Conservation (phyloP, 2,329 filamentous ascomycete genomes). For the Cladophialophora exuberans region DNA sequence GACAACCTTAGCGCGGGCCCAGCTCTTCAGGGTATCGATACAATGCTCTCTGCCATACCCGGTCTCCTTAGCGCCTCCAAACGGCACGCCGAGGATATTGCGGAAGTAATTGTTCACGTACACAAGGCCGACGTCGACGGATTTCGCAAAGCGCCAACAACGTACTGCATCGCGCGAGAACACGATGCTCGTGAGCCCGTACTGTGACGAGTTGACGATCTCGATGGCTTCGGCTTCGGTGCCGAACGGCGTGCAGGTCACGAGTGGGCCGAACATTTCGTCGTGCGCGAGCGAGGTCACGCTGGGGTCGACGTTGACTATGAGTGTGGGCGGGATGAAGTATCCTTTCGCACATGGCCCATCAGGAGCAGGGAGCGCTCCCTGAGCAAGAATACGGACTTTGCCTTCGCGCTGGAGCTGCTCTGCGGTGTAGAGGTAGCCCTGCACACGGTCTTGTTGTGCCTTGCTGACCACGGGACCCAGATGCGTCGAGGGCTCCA, state of each 20-base stretch:
- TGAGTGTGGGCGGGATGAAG: conserved; percentile 62
- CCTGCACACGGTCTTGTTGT: conserved; percentile 27
- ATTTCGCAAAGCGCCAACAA: conserved; percentile 47
- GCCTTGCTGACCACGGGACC: conserved; percentile 28
- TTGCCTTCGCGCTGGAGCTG: conserved; percentile 47
- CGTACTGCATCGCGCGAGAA: conserved; percentile 56
- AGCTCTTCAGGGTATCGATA: conserved; percentile 59
- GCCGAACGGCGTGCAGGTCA: conserved; percentile 65
- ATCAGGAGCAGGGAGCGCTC: conserved; percentile 8
- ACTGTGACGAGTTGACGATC: conserved; percentile 57
- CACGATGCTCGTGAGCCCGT: conserved; percentile 60
- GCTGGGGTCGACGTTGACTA: conserved; percentile 60
- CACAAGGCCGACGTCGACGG: conserved; percentile 60
- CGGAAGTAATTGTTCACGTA: conserved; percentile 59
- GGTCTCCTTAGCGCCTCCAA: conserved; percentile 77
- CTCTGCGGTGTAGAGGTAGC: conserved; percentile 43
- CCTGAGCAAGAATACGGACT: conserved; percentile 50
- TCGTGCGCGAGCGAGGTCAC: conserved; percentile 60
- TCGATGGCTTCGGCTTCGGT: conserved; percentile 62
- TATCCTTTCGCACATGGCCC: conserved; percentile 51
- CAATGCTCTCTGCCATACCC: conserved; percentile 75
- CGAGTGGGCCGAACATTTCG: conserved; percentile 66
- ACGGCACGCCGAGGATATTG: conserved; percentile 46
- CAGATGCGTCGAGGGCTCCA: conserved; percentile 18
- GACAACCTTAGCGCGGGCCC: conserved; percentile 65